A percentile compares a stretch with the other conserved stretches of the same genome.
These are phyloP conservation scores for Pseudogymnoascus sp. DNA, from an alignment of 2,329 filamentous ascomycete genomes.

Conservation along the genomic window DNA sequence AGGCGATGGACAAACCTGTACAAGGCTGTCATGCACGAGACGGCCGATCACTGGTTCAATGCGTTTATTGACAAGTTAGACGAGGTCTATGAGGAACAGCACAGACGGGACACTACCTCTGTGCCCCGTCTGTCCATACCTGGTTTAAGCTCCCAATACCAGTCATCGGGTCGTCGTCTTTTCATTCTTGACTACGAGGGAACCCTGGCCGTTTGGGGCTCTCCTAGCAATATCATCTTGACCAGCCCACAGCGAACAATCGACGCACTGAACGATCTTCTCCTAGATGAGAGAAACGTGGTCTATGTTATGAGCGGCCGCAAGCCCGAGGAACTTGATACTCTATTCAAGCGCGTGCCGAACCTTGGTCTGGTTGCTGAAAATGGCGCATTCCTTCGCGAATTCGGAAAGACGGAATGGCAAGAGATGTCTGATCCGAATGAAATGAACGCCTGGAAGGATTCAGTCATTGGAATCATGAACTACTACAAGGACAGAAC, in stretches of 20 bases:
- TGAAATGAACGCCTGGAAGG: slow-evolving; percentile 71
- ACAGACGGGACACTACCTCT: slow-evolving; percentile 73
- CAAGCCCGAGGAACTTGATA: slow-evolving; percentile 78
- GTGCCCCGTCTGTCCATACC: slow-evolving; percentile 75
- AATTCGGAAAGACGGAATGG: slow-evolving; percentile 63
- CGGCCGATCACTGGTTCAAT: slow-evolving; percentile 79
- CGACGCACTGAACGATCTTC: slow-evolving; percentile 71
- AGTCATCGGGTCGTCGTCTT: slow-evolving; percentile 56
- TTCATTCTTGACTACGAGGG: slow-evolving; percentile 94
- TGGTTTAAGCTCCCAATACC: slow-evolving; percentile 58
- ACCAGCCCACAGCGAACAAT: slow-evolving; percentile 77
- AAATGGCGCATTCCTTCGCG: slow-evolving; percentile 84
- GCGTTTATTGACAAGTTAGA: slow-evolving; percentile 64
- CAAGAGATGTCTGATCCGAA: slow-evolving; percentile 65
- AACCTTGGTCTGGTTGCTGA: slow-evolving; percentile 86
- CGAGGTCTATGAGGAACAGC: slow-evolving; percentile 74
- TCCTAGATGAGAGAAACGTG: slow-evolving; percentile 71
- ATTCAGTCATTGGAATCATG: slow-evolving; percentile 72
- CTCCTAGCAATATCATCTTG: slow-evolving; percentile 74
- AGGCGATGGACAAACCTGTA: slow-evolving; percentile 67
- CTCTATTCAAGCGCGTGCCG: slow-evolving; percentile 74
- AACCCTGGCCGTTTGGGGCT: slow-evolving; percentile 80
- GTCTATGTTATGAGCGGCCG: slow-evolving; percentile 93
- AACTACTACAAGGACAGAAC: slow-evolving; percentile 86
- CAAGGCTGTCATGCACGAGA: slow-evolving; percentile 68